Base-by-base conservation (phyloP, 331 rosid species). In the Prunus yedoensis region DNA sequence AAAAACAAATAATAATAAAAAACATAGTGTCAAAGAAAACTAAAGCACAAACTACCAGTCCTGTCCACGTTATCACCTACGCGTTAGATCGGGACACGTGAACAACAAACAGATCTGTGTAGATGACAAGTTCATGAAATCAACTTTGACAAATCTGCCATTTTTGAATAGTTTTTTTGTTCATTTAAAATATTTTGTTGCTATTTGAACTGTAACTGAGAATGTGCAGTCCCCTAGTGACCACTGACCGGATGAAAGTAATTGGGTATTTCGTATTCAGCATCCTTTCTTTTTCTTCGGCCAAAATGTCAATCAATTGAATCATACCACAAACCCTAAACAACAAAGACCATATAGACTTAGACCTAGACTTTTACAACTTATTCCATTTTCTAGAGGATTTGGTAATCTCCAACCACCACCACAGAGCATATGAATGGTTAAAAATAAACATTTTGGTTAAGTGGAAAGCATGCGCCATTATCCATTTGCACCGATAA, bases 41-140 rank as follows among this genome's bases (percentile, higher is more conserved):
- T 1, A 2, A 66, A 41, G 54, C 4, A n/a, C n/a, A 70, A 52
- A 30, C 50, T 5, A 18, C 43, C 63, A 52, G 0, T 5, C 11
- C 2, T 7, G 25, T 28, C 59, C 53, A 56, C 66, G 16, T 21
- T 57, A 23, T 72, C 67, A 58, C 27, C 56, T 25, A 25, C 45
- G 1, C 12, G 27, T n/a, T 10, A 43, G 76, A 72, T 58, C 2
- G 68, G 10, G 76, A 58, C 76, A 59, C 62, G 56, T 9, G 76
- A 72, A n/a, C 57, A 41, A 41, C 45, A 41, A 57, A 14, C 41
- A 57, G 9, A 35, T 17, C 12, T 41, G 9, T 18, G 56, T 43
- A n/a, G 4, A 43, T 21, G 70, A 66, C 32, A 12, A 66, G 6
- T 66, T 64, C 50, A 16, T 16, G 30, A 5, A 60, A 1, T 66